phyloP scores from a whole-genome alignment of 768 basidiomycete species.

The Roridomyces roridus region DNA sequence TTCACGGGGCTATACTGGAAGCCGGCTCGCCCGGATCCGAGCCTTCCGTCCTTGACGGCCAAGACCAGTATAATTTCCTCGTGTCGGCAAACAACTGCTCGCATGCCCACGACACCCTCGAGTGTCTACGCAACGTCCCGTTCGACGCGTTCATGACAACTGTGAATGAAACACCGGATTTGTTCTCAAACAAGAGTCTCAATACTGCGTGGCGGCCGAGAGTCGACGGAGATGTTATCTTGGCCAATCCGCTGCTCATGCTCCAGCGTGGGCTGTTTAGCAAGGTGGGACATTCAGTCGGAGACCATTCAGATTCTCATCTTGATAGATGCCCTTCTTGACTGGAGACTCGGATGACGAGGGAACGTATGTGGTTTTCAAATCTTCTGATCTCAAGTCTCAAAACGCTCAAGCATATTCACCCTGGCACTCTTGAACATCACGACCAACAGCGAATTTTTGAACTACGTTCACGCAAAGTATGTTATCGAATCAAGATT shows the following conservation, averaged over 20 bases:
- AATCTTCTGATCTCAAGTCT: background rate
- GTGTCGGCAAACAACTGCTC: conserved; percentile 27
- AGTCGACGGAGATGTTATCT: conserved; percentile 45
- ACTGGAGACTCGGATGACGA: conserved; percentile 47
- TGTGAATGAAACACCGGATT: conserved; percentile 34
- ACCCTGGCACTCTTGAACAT: conserved; percentile 23
- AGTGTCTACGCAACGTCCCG: conserved; percentile 39
- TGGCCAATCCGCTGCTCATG: conserved; percentile 35
- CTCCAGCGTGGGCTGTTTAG: conserved; percentile 40
- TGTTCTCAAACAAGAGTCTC: conserved; percentile 37
- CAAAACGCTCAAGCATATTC: conserved; percentile 21
- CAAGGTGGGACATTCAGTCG: conserved; percentile 26
- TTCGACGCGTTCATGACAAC: conserved; percentile 36
- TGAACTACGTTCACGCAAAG: background rate
- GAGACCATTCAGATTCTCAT: background rate
- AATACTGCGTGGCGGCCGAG: conserved; percentile 41
- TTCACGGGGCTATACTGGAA: conserved; percentile 3
- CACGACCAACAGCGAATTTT: conserved; percentile 22
- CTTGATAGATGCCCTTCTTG: conserved; percentile 30
- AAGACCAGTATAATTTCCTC: background rate
- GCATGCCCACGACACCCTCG: conserved; percentile 29
- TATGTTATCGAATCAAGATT: background rate
- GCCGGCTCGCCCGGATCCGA: background rate
- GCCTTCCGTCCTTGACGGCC: background rate
- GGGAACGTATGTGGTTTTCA: conserved; percentile 38